Conservation (phyloP, 495 filamentous ascomycete species). For the Pyronema domesticum region DNA sequence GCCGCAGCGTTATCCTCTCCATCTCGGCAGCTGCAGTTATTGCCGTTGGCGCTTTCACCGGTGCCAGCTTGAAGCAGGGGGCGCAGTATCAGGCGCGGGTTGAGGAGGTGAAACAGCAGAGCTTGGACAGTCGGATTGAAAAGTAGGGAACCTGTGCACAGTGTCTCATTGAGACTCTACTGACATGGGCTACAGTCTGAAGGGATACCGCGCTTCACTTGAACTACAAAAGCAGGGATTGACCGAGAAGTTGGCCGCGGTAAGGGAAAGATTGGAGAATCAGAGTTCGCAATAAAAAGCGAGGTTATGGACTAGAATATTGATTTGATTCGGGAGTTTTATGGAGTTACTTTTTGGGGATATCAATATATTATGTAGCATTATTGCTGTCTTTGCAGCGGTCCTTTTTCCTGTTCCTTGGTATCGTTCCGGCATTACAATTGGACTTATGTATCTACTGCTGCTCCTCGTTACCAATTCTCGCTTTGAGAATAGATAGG, state of each 20-base stretch:
- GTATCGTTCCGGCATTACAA: no score
- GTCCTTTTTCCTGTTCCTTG: no score
- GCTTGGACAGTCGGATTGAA: slow-evolving; percentile 10
- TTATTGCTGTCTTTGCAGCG: background rate
- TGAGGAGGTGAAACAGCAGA: slow-evolving; percentile 4
- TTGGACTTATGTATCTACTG: no score
- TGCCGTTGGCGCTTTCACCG: slow-evolving; percentile 18
- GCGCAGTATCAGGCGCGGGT: slow-evolving; percentile 3
- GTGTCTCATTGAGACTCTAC: background rate
- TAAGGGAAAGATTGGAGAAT: slow-evolving; percentile 4
- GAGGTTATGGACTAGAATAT: background rate
- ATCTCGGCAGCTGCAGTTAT: slow-evolving; percentile 14
- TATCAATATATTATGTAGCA: background rate
- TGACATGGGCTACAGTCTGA: slow-evolving; percentile 6
- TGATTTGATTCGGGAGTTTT: background rate
- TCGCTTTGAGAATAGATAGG: slow-evolving; percentile 61
- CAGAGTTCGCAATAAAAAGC: background rate
- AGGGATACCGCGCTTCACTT: slow-evolving; percentile 11
- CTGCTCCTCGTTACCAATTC: slow-evolving; percentile 2
- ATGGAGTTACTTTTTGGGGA: background rate
- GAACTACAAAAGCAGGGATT: slow-evolving; percentile 12
- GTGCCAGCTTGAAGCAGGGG: slow-evolving; percentile 17
- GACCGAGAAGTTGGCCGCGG: slow-evolving; percentile 12
- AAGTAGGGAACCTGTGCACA: slow-evolving; percentile 1
- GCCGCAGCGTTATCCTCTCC: slow-evolving; percentile 12